A percentile compares a stretch with the other conserved stretches of the same genome.
phyloP scores from a whole-genome alignment of 2,329 filamentous ascomycete species.

The Pleoardoris graminearum region DNA sequence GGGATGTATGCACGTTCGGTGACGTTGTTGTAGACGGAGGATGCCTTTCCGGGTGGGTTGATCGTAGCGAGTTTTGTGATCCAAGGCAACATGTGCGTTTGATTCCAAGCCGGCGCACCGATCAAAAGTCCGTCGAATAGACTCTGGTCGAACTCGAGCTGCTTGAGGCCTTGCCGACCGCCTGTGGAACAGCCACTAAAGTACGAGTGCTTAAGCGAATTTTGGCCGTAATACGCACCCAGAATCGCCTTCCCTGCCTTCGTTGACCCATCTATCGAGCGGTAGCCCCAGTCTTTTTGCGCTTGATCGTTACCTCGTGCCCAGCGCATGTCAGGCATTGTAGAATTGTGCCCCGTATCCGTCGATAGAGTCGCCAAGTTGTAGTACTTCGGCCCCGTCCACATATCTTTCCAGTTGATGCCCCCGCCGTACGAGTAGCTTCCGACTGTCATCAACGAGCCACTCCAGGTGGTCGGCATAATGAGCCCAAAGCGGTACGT shows the following conservation, averaged over 20 bases:
- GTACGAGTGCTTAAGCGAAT: neutral
- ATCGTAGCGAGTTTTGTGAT: neutral
- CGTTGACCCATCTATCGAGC: conserved; percentile 1
- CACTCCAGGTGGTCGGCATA: neutral
- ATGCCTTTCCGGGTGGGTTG: neutral
- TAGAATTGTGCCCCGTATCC: conserved; percentile 3
- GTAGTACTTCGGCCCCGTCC: neutral
- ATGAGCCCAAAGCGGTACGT: neutral
- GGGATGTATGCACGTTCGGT: neutral
- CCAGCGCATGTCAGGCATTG: neutral
- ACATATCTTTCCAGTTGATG: conserved; percentile 1
- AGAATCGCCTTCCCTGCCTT: neutral
- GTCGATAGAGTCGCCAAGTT: neutral
- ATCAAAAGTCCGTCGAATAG: neutral
- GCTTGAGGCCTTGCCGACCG: neutral
- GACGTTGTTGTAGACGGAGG: neutral
- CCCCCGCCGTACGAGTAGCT: neutral
- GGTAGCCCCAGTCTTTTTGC: conserved; percentile 3
- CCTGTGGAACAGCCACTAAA: conserved; percentile 3
- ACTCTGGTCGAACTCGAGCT: neutral
- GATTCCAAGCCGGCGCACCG: neutral
- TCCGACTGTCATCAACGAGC: neutral
- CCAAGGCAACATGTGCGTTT: neutral
- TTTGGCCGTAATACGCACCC: neutral
- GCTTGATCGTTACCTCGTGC: neutral